Evolutionary conservation across 257 asterid genomes (phyloP).

Genomic region (Capsicum baccatum): DNA sequence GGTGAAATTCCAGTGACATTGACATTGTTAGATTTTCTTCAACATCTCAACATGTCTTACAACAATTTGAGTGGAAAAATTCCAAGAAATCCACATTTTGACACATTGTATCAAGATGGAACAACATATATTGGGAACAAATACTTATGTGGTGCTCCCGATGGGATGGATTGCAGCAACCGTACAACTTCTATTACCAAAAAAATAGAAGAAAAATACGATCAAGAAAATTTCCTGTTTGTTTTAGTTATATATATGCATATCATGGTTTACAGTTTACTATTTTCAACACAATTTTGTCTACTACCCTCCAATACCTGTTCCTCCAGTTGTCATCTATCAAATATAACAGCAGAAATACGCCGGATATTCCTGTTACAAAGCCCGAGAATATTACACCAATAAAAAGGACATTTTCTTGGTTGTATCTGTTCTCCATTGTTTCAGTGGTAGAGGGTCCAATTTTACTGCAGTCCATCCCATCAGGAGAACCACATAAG

Average conservation of each 20-base stretch:
- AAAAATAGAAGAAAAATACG: not conserved
- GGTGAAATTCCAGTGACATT: constrained; percentile 30
- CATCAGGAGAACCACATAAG: too few relatives aligned
- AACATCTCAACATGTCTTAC: constrained; percentile 23
- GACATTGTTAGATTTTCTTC: not conserved
- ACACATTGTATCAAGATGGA: constrained; percentile 14
- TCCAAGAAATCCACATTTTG: constrained; percentile 27
- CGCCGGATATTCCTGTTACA: too few relatives aligned
- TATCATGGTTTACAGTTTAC: too few relatives aligned
- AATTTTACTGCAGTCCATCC: too few relatives aligned
- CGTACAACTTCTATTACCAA: not conserved
- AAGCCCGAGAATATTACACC: too few relatives aligned
- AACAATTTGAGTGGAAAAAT: constrained; percentile 31
- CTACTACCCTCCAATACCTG: too few relatives aligned
- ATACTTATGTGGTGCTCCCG: constrained; percentile 29
- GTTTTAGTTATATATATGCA: not conserved
- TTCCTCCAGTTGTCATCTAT: too few relatives aligned
- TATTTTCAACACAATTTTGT: too few relatives aligned
- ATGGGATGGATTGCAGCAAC: constrained; percentile 24
- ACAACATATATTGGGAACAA: constrained; percentile 25
- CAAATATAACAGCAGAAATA: too few relatives aligned
- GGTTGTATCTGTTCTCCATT: too few relatives aligned
- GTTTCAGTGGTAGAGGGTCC: too few relatives aligned
- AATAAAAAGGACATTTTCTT: too few relatives aligned
- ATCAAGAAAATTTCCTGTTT: not conserved